These are phyloP conservation scores for Aurantiochytrium sp. DNA, from an alignment of 108 stramenopile species.

Conservation along the genomic window DNA sequence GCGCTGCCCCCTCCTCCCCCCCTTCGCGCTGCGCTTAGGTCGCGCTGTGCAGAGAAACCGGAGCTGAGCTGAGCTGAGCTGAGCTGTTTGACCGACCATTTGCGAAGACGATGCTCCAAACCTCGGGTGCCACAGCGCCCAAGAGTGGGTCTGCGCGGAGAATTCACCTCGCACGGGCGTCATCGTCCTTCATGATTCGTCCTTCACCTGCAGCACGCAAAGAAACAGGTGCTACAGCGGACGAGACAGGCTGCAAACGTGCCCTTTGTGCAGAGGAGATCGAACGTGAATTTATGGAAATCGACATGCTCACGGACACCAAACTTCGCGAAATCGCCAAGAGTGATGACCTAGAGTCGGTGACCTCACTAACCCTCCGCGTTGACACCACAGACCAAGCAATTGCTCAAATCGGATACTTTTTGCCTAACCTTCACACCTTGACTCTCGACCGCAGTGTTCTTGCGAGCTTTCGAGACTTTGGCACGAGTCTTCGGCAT, in stretches of 20 bases:
- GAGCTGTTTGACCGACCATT: no score
- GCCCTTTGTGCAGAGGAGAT: neutral
- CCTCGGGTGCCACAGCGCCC: no score
- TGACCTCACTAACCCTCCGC: slow-evolving; percentile 25
- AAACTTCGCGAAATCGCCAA: neutral
- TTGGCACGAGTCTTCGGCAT: slow-evolving; percentile 39
- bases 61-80: no score
- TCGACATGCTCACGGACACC: neutral
- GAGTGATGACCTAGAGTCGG: slow-evolving; percentile 17
- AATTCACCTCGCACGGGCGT: neutral
- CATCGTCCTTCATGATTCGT: neutral
- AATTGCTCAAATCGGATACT: slow-evolving; percentile 31
- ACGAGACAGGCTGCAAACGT: neutral
- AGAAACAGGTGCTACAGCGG: neutral
- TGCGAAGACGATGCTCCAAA: no score
- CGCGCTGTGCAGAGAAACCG: no score
- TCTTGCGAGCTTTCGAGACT: slow-evolving; percentile 41
- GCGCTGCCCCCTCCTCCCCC: no score
- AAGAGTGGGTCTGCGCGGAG: neutral
- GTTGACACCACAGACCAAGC: slow-evolving; percentile 38
- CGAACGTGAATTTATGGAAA: neutral
- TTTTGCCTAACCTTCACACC: slow-evolving; percentile 23
- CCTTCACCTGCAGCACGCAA: neutral
- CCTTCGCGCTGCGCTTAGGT: no score
- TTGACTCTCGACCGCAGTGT: slow-evolving; percentile 40